A percentile compares a stretch with the other conserved stretches of the same genome.
Conservation (phyloP, 108 stramenopile species). For the Aurantiochytrium sp. region DNA sequence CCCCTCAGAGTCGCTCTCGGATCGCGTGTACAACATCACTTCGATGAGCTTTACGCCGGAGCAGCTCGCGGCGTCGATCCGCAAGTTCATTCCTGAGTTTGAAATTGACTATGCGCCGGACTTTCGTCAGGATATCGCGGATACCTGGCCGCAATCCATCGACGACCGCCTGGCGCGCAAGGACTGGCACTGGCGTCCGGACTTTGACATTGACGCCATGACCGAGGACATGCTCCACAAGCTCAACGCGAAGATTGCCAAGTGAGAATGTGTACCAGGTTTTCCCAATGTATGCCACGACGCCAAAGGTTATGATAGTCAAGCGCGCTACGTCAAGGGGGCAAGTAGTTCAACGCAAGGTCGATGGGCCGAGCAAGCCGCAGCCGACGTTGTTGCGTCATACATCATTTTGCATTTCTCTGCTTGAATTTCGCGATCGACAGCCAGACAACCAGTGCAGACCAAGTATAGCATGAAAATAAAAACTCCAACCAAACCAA, state of each 20-base stretch:
- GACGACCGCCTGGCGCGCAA: constrained; percentile 16
- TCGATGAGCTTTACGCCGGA: constrained; percentile 21
- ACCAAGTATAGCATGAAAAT: no score
- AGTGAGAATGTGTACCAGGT: neutral
- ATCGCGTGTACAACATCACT: constrained; percentile 28
- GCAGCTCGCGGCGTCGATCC: constrained; percentile 23
- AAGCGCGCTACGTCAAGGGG: no score
- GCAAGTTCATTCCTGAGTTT: constrained; percentile 21
- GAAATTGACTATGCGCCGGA: constrained; percentile 23
- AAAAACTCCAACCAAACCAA: no score
- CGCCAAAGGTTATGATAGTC: no score
- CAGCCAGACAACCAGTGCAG: no score
- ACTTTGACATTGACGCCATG: constrained; percentile 32
- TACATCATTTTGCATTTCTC: no score
- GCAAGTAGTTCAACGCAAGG: no score
- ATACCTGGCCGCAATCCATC: constrained; percentile 30
- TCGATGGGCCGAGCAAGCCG: no score
- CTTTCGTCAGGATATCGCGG: constrained; percentile 30
- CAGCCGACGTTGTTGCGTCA: no score
- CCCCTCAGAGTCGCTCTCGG: neutral
- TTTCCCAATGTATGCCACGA: no score
- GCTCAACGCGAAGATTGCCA: neutral
- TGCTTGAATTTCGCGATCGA: no score
- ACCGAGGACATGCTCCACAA: constrained; percentile 28
- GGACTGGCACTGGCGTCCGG: constrained; percentile 32